Conservation (phyloP, 1,284 basidiomycete genomes). For the Erythrobasidium hasegawianum region DNA sequence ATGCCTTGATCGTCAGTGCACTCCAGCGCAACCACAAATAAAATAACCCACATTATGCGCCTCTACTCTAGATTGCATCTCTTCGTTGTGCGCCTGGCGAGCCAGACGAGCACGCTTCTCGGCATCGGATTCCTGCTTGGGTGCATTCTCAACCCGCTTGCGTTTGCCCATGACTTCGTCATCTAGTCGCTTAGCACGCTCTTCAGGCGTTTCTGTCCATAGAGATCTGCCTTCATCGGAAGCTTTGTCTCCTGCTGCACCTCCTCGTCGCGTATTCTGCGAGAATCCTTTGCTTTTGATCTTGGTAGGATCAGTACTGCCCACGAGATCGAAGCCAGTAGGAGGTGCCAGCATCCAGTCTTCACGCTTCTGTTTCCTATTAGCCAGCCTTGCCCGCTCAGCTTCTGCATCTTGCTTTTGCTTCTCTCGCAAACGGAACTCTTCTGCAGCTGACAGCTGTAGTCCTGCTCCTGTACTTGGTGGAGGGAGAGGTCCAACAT, state of each 20-base stretch:
- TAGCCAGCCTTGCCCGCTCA: constrained; percentile 61
- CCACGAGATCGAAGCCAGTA: constrained; percentile 66
- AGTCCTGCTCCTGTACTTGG: constrained; percentile 47
- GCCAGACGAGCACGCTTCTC: not conserved
- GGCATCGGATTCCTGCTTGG: constrained; percentile 29
- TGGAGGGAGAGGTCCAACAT: constrained; percentile 69
- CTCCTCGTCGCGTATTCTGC: constrained; percentile 54
- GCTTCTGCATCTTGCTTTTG: constrained; percentile 49
- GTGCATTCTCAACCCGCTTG: constrained; percentile 48
- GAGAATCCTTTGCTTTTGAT: constrained; percentile 71
- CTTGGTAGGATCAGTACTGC: constrained; percentile 63
- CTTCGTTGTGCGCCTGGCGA: constrained; percentile 43
- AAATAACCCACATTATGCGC: constrained; percentile 75
- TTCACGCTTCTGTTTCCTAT: constrained; percentile 69
- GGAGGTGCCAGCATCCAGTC: constrained; percentile 96
- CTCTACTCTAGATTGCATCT: constrained; percentile 53
- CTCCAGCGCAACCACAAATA: no score
- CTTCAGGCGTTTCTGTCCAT: constrained; percentile 90
- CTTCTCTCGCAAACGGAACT: constrained; percentile 56
- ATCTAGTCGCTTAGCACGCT: constrained; percentile 73
- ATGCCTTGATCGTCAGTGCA: no score
- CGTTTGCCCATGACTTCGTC: constrained; percentile 83
- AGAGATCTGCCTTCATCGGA: constrained; percentile 57
- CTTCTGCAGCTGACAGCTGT: constrained; percentile 76
- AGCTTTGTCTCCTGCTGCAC: constrained; percentile 47